phyloP scores from a whole-genome alignment of 306 rosid genomes.

The Lotus japonicus region DNA sequence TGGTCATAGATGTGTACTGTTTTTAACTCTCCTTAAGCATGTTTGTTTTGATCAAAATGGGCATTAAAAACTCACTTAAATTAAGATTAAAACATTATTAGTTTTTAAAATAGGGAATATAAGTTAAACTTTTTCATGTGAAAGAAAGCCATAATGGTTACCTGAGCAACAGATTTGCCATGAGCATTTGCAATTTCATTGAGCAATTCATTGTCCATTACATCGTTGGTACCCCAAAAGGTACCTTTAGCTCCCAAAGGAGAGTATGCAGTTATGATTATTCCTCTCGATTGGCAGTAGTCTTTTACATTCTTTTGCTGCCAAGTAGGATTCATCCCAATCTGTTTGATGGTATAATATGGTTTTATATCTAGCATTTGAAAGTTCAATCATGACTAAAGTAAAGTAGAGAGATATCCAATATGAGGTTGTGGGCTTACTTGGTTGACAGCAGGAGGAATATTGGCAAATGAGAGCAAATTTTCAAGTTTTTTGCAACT shows the following conservation, averaged over 20 bases:
- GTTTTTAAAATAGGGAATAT: too few relatives aligned
- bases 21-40: too few relatives aligned
- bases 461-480: slow-evolving; percentile 26
- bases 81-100: too few relatives aligned
- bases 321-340: slow-evolving; percentile 43
- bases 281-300: slow-evolving; percentile 34
- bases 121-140: too few relatives aligned
- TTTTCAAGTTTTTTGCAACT: slow-evolving; percentile 11
- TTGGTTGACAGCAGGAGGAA: slow-evolving; percentile 35
- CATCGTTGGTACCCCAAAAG: slow-evolving; percentile 29
- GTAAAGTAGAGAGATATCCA: neutral
- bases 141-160: neutral
- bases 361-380: neutral
- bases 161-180: slow-evolving; percentile 42
- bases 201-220: slow-evolving; percentile 29
- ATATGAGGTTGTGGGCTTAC: neutral
- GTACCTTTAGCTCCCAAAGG: slow-evolving; percentile 42
- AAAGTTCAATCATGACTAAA: neutral
- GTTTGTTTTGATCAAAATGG: too few relatives aligned
- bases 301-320: slow-evolving; percentile 39
- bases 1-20: too few relatives aligned
- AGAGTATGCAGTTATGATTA: slow-evolving; percentile 41
- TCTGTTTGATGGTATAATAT: slow-evolving; percentile 28
- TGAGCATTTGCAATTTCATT: slow-evolving; percentile 26
- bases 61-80: too few relatives aligned